phyloP scores from a whole-genome alignment of 2,329 filamentous ascomycete species.

The Sclerotinia trifoliorum region DNA sequence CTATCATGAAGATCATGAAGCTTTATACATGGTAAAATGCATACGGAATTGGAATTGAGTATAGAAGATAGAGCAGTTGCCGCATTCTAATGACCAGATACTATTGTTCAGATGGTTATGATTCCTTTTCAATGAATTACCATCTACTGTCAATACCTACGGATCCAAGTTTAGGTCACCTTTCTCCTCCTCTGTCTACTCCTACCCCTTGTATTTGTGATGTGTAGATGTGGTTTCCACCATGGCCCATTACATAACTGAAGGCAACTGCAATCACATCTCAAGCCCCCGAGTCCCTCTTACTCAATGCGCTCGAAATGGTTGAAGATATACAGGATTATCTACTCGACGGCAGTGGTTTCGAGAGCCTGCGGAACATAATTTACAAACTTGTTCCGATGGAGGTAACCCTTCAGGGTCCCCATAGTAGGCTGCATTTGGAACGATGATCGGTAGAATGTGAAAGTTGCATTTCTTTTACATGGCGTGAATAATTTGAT shows the following conservation, averaged over 20 bases:
- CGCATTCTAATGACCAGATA: background rate
- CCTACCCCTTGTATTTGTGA: background rate
- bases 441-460: too few species aligned
- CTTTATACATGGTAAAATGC: background rate
- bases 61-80: background rate
- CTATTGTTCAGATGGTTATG: background rate
- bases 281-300: too few species aligned
- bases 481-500: background rate
- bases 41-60: background rate
- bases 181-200: background rate
- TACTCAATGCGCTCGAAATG: too few species aligned
- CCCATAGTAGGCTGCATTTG: too few species aligned
- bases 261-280: background rate
- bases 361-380: too few species aligned
- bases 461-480: too few species aligned
- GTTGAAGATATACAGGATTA: background rate
- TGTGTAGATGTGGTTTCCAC: background rate
- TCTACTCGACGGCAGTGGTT: background rate
- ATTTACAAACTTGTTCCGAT: too few species aligned
- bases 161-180: background rate
- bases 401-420: too few species aligned
- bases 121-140: background rate
- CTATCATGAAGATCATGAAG: background rate
- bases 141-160: background rate
- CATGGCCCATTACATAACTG: too few species aligned